Conservation (phyloP, 1,139 yeast genomes). For the Magnusiomyces tetraspermus region DNA sequence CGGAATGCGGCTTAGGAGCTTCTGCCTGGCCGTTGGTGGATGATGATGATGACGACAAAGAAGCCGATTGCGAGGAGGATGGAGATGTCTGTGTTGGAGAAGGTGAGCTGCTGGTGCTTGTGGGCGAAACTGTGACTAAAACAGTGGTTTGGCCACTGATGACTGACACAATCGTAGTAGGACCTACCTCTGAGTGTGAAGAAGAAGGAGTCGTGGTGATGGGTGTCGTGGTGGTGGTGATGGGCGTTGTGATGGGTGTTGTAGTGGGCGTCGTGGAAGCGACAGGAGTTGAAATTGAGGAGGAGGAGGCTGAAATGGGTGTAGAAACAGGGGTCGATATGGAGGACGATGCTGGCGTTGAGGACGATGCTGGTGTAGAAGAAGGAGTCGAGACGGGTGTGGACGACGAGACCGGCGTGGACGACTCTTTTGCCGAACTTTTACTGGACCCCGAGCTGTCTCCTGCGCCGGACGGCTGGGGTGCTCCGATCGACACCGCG, state of each 20-base stretch:
- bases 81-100: not conserved
- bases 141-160: constrained; percentile 7
- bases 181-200: too few species aligned
- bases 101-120: constrained; percentile 1
- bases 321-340: constrained; percentile 8
- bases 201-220: too few species aligned
- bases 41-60: constrained; percentile 6
- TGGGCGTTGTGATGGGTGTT: not conserved
- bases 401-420: constrained; percentile 7
- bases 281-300: constrained; percentile 4
- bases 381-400: constrained; percentile 12
- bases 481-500: constrained; percentile 8
- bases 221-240: not conserved
- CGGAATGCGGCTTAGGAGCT: constrained; percentile 7
- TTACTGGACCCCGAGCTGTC: constrained; percentile 2
- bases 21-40: constrained; percentile 7
- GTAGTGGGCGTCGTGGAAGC: constrained; percentile 3
- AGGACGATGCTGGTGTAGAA: constrained; percentile 9
- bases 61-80: constrained; percentile 8
- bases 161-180: constrained; percentile 4
- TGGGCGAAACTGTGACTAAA: constrained; percentile 7
- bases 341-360: constrained; percentile 7
- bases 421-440: not conserved
- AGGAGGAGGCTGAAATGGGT: constrained; percentile 9
- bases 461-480: constrained; percentile 3